phyloP scores from a whole-genome alignment of 768 basidiomycete species.

The Russula olivacea region DNA sequence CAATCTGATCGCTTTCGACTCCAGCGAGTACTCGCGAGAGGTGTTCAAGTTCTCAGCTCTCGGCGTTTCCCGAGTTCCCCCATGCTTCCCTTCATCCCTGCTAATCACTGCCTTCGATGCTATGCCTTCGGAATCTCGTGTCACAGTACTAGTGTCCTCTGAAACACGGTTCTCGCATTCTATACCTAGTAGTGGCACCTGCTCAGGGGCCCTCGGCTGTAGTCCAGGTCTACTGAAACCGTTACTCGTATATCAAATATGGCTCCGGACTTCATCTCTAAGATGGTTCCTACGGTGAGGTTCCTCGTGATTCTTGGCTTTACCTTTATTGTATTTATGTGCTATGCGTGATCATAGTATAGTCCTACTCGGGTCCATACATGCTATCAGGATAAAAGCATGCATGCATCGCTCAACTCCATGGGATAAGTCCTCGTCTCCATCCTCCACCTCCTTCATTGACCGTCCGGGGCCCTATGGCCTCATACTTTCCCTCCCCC shows the following conservation, averaged over 20 bases:
- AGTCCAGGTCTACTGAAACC: not conserved
- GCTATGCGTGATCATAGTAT: not conserved
- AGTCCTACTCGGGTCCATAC: constrained; percentile 3
- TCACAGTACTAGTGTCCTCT: too few species aligned
- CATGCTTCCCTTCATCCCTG: not conserved
- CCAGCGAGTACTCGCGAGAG: too few species aligned
- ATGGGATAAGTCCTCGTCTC: not conserved
- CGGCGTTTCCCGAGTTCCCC: not conserved
- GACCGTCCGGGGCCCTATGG: not conserved
- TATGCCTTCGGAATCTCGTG: not conserved
- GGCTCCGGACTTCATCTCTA: not conserved
- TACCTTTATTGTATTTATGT: not conserved
- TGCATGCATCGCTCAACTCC: not conserved
- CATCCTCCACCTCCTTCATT: not conserved
- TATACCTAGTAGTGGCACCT: not conserved
- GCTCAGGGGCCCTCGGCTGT: not conserved
- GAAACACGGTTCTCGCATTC: not conserved
- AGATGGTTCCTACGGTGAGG: not conserved
- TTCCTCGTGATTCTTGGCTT: constrained; percentile 7
- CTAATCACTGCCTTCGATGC: not conserved
- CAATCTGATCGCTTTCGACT: not conserved
- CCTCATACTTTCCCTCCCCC: not conserved
- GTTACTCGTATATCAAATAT: not conserved
- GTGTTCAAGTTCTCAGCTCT: too few species aligned
- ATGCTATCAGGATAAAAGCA: constrained; percentile 1